Evolutionary conservation across 2,329 filamentous ascomycete genomes (phyloP).

Genomic region (Proliferodiscus dingleyae): DNA sequence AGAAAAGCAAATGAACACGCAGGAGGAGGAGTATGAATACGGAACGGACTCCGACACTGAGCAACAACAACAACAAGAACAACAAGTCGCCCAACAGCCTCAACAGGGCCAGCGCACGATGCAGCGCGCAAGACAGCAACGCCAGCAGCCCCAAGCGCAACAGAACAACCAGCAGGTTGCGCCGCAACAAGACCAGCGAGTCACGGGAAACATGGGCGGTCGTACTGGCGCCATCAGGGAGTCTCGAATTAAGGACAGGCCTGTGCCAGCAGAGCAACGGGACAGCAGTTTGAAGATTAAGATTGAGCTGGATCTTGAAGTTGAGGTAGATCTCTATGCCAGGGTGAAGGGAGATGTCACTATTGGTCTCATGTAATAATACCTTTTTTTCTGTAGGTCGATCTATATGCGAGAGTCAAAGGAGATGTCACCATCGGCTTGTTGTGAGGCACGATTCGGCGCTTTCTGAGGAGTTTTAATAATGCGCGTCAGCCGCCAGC

Average conservation of each 20-base stretch:
- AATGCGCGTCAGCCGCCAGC: background rate
- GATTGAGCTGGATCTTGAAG: slow-evolving; percentile 37
- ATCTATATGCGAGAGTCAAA: slow-evolving; percentile 31
- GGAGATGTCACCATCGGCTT: slow-evolving; percentile 36
- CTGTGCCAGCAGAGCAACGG: slow-evolving; percentile 31
- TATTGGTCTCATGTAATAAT: slow-evolving; percentile 32
- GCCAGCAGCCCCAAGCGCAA: slow-evolving; percentile 29
- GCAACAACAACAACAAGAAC: slow-evolving; percentile 14
- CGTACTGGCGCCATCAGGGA: slow-evolving; percentile 29
- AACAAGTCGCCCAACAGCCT: slow-evolving; percentile 12
- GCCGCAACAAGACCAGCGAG: slow-evolving; percentile 15
- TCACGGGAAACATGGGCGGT: slow-evolving; percentile 27
- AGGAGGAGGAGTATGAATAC: slow-evolving; percentile 24
- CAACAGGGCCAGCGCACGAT: slow-evolving; percentile 25
- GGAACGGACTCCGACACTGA: slow-evolving; percentile 21
- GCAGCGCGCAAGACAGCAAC: slow-evolving; percentile 35
- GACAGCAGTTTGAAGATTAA: slow-evolving; percentile 38
- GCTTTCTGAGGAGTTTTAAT: background rate
- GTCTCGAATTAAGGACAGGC: slow-evolving; percentile 36
- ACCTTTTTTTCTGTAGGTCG: slow-evolving; percentile 24
- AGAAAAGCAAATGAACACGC: slow-evolving; percentile 24
- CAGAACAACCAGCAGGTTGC: slow-evolving; percentile 17
- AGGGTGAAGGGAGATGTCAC: slow-evolving; percentile 34
- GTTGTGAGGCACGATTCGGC: slow-evolving; percentile 27
- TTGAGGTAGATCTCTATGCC: slow-evolving; percentile 38